A percentile compares a stretch with the other conserved stretches of the same genome.
These are phyloP conservation scores for Penicillium sp. DNA, from an alignment of 2,329 filamentous ascomycete species.

Conservation along the genomic window DNA sequence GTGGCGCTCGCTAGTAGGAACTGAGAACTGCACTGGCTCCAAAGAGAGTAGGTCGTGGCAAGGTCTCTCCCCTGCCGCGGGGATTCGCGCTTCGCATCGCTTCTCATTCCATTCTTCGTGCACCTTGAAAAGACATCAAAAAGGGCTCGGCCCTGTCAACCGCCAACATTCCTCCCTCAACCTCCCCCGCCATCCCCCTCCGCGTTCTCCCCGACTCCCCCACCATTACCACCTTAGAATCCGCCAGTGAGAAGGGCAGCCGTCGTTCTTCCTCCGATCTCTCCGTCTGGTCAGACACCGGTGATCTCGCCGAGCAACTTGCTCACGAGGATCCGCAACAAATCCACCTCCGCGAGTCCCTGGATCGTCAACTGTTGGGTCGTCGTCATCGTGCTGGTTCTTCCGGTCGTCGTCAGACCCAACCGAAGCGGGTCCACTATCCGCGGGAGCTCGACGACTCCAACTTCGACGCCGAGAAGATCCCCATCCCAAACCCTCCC, in stretches of 20 bases:
- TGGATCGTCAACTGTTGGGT: conserved; percentile 65
- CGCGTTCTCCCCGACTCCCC: conserved; percentile 64
- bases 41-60: conserved; percentile 4
- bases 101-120: no score
- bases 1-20: conserved; percentile 18
- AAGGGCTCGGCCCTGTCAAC: conserved; percentile 69
- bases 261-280: conserved; percentile 68
- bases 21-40: neutral
- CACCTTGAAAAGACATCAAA: neutral
- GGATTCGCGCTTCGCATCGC: conserved; percentile 6
- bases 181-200: conserved; percentile 75
- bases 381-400: no score
- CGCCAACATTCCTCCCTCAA: conserved; percentile 84
- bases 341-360: conserved; percentile 67
- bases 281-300: conserved; percentile 90
- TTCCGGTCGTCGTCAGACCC: conserved; percentile 38
- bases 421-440: conserved; percentile 73
- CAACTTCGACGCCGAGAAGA: conserved; percentile 51
- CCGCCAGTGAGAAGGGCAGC: conserved; percentile 54
- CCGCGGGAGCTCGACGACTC: conserved; percentile 54
- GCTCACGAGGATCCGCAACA: conserved; percentile 81
- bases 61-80: conserved; percentile 1
- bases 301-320: conserved; percentile 90
- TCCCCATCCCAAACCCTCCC: conserved; percentile 74
- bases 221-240: conserved; percentile 43